A percentile compares a stretch with the other conserved stretches of the same genome.
Evolutionary conservation across 495 filamentous ascomycete species (phyloP).

Genomic region (Neurospora sp.): DNA sequence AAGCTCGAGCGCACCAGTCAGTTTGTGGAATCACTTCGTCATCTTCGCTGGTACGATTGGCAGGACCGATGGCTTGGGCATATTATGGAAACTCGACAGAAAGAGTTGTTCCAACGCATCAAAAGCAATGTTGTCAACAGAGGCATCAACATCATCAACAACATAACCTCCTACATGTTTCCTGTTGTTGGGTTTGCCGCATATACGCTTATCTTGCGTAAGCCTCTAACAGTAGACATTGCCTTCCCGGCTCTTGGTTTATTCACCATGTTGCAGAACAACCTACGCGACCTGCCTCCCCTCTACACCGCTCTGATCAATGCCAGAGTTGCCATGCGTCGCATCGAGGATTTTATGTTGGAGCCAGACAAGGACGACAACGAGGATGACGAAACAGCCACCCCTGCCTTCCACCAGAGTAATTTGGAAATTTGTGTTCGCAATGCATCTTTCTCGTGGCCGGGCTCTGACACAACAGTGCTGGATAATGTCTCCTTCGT

Average conservation of each 20-base stretch:
- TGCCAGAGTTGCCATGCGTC: slow-evolving; percentile 61
- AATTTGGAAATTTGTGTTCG: slow-evolving; percentile 40
- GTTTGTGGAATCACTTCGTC: slow-evolving; percentile 75
- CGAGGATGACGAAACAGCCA: slow-evolving; percentile 19
- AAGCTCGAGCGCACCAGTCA: slow-evolving; percentile 68
- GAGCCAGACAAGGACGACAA: slow-evolving; percentile 63
- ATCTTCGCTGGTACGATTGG: slow-evolving; percentile 82
- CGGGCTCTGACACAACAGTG: slow-evolving; percentile 50
- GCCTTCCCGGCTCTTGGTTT: slow-evolving; percentile 76
- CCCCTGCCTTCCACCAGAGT: neutral
- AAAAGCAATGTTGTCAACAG: slow-evolving; percentile 51
- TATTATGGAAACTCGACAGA: slow-evolving; percentile 59
- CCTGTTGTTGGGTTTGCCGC: slow-evolving; percentile 71
- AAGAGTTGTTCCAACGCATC: slow-evolving; percentile 58
- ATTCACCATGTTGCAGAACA: slow-evolving; percentile 60
- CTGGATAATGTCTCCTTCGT: slow-evolving; percentile 51
- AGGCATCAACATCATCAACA: slow-evolving; percentile 50
- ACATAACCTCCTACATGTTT: slow-evolving; percentile 57
- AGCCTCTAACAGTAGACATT: slow-evolving; percentile 59
- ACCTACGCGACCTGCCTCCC: slow-evolving; percentile 58
- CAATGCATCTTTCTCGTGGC: slow-evolving; percentile 68
- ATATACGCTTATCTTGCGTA: slow-evolving; percentile 58
- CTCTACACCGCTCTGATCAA: slow-evolving; percentile 65
- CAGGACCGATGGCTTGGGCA: slow-evolving; percentile 65
- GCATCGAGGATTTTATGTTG: slow-evolving; percentile 74